Percentiles rank a stretch among this genome's conserved stretches.
Evolutionary conservation across 129 eudicot species (phyloP).

Genomic region (Kitagawia praeruptora): DNA sequence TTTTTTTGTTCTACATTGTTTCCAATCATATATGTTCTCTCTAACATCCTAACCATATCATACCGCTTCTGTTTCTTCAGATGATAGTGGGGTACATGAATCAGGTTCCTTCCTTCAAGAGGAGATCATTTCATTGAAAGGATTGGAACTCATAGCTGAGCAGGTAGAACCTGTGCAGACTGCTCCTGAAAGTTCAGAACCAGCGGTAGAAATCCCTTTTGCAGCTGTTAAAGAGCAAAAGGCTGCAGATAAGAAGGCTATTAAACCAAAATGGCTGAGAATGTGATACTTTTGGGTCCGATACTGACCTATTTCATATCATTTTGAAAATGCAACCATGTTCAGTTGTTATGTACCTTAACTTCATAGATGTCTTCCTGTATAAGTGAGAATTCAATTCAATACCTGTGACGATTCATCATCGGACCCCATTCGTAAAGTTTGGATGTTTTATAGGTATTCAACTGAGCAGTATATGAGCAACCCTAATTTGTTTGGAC

Average conservation of each 20-base stretch:
- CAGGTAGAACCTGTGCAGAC: slow-evolving; percentile 32
- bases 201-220: slow-evolving; percentile 22
- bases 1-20: not conserved
- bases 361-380: not conserved
- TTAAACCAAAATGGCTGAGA: slow-evolving; percentile 80
- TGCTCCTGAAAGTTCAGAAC: slow-evolving; percentile 22
- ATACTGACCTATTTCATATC: not conserved
- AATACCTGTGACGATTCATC: not conserved
- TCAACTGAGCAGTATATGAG: not conserved
- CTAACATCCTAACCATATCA: not conserved
- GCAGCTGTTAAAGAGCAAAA: slow-evolving; percentile 43
- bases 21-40: not conserved
- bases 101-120: slow-evolving; percentile 58
- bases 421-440: not conserved
- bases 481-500: not conserved
- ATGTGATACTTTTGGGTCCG: slow-evolving; percentile 23
- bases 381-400: not conserved
- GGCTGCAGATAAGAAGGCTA: slow-evolving; percentile 57
- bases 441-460: not conserved
- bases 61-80: slow-evolving; percentile 20
- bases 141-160: slow-evolving; percentile 40
- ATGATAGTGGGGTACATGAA: slow-evolving; percentile 29
- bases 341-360: not conserved
- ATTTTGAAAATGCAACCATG: not conserved
- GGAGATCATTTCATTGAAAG: slow-evolving; percentile 66